Evolutionary conservation across 768 basidiomycete species (phyloP), one percentile per base, ranked within the genome.

Genomic region (Trametes gibbosa): DNA sequence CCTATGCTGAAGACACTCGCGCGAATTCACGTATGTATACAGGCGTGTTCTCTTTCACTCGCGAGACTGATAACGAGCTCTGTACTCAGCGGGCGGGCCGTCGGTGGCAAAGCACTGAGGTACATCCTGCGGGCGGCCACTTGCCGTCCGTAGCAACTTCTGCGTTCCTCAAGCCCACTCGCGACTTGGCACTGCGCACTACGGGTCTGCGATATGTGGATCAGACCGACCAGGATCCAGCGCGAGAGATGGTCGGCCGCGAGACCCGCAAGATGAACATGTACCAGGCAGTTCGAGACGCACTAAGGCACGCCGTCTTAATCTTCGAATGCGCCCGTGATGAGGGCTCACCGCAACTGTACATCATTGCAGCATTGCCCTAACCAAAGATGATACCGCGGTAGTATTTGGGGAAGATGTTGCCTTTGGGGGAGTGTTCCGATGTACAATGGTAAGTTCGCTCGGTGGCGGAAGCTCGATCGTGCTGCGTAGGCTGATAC

Each of bases 261-360:
- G 90, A 93, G 73, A 95, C 92, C 21, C 84, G 92, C 64, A 94
- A 95, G 76, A 96, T 96, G 93, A 98, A 98, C 70, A 77, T 88
- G 64, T 97, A 94, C 72, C 95, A 97, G 70, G 91, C 95, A 1
- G 83, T 98, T 14, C 81, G 95, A 47, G 93, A 96, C 70, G 93
- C 92, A 2, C 83, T 97, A 77, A 88, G 87, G 90, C 89, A 66
- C 50, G 75, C 34, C 50, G 64, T n/a, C 45, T 10, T 47, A 40
- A 37, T 21, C 5, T 53, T 19, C 19, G 41, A 39, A 45, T 23
- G 13, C 21, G 43, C 21, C 39, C n/a, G 59, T 48, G 43, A 46
- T 53, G 48, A 57, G 34, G 12, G 46, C 45, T 57, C 6, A 55
- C 47, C 35, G 21, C 27, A 29, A 25, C 25, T 45, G 21, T 47